Evolutionary conservation across 352 stramenopile species (phyloP), one percentile per base, ranked within the genome.

Genomic region (Phytophthora chlamydospora): DNA sequence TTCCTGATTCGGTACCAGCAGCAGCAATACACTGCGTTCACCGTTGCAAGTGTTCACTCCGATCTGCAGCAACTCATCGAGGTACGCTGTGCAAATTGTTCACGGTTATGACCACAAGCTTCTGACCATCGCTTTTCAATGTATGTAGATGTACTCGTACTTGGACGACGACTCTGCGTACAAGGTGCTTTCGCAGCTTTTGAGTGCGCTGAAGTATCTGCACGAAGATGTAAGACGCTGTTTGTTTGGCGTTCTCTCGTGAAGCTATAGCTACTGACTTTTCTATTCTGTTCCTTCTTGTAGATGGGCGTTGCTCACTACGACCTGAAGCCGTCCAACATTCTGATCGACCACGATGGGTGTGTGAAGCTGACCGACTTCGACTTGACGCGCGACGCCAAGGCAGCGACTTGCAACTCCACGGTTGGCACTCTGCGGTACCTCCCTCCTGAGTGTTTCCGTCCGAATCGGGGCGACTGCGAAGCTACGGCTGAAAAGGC

Each of bases 311-410:
- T 90, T 57, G 84, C 84, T 43, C 89, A 97, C 48, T 91, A 93
- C 48, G 97, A 99, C 68, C 78, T 99, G 17, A 99, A 99, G 71
- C 97, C 96, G 38, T 97, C 96, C 27, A 99, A 99, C 72, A 85
- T 99, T 51, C 75, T 99, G 31, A 93, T 99, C 63, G 93, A 93
- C 38, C 68, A 80, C 6, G 83, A 97, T 61, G 88, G 85, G 35
- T 78, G 76, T 52, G 73, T 97, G 21, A 96, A 97, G 66, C 62
- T 97, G 16, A 97, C 90, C n/a, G 91, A 97, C 66, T 97, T 97
- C 45, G 91, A 95, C 39, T 74, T 97, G 29, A 87, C 91, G 33
- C 80, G 91, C 36, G 66, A 76, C 48, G 78, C 78, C 3, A 71
- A 85, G 50, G 62, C 79, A 44, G 68, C 80, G 24, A 89, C 85